Percentiles rank a stretch among this genome's conserved stretches.
Evolutionary conservation across 768 basidiomycete genomes (phyloP).

Genomic region (Lactarius trivialis): DNA sequence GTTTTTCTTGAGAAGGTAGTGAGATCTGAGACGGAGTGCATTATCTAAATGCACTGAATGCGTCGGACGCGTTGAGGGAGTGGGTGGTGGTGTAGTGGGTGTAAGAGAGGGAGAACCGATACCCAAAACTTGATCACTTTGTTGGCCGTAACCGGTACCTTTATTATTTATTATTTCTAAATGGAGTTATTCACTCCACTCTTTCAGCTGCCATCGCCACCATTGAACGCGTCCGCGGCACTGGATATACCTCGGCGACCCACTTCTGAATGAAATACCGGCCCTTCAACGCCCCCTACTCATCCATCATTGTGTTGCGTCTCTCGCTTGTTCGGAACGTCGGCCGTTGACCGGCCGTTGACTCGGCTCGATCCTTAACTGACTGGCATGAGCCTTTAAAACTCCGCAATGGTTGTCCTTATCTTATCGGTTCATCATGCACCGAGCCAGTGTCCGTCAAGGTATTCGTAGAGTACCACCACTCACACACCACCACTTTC

Average conservation of each 20-base stretch:
- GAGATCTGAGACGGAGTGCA: constrained; percentile 85
- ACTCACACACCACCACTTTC: constrained; percentile 35
- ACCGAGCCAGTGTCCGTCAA: neutral
- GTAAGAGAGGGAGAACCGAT: neutral
- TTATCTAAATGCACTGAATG: constrained; percentile 22
- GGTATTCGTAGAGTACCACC: neutral
- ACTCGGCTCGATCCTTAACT: neutral
- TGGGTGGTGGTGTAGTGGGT: neutral
- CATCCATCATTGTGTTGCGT: neutral
- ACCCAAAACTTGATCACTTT: neutral
- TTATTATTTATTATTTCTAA: neutral
- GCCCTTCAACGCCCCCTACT: too few relatives aligned
- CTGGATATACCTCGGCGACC: neutral
- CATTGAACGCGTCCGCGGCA: neutral
- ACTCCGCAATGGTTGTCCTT: neutral
- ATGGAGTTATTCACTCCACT: neutral
- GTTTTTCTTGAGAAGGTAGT: constrained; percentile 82
- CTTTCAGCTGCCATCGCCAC: too few relatives aligned
- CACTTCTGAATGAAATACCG: too few relatives aligned
- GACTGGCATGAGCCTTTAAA: neutral
- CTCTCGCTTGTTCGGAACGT: neutral
- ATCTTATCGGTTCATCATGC: neutral
- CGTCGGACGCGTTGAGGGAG: neutral
- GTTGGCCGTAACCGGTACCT: neutral
- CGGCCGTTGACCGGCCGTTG: neutral